Percentiles rank a stretch among this genome's conserved stretches.
These are phyloP conservation scores for Podaxis sp. DNA, from an alignment of 768 basidiomycete genomes.

Conservation along the genomic window DNA sequence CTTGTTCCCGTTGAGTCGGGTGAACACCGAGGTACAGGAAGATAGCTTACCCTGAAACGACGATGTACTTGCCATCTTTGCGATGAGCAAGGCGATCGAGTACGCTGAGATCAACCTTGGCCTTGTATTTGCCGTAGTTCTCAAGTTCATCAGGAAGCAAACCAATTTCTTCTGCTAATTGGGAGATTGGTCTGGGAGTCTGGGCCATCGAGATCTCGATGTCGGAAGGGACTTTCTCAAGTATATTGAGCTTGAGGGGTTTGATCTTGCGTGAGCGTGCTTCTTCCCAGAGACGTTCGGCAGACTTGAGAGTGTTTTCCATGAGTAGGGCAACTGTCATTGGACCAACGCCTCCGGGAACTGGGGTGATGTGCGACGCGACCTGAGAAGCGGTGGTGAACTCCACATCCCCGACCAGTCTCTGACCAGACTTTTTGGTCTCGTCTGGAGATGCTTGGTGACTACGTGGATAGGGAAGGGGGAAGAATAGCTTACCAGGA, in stretches of 20 bases:
- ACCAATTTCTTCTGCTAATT: constrained; percentile 88
- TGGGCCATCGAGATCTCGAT: constrained; percentile 97
- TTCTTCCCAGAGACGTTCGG: constrained; percentile 77
- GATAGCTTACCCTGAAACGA: constrained; percentile 78
- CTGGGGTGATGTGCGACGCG: constrained; percentile 93
- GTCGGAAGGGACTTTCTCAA: constrained; percentile 90
- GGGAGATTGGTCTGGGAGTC: constrained; percentile 83
- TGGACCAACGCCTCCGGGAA: constrained; percentile 99
- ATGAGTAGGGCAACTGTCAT: constrained; percentile 99
- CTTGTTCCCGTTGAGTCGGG: constrained; percentile 33
- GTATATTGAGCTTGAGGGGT: constrained; percentile 76
- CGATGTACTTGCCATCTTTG: constrained; percentile 93
- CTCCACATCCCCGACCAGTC: constrained; percentile 95
- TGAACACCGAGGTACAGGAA: not conserved
- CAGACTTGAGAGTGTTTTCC: constrained; percentile 88
- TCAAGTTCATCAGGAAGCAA: constrained; percentile 85
- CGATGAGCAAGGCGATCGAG: constrained; percentile 83
- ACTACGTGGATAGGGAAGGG: not conserved
- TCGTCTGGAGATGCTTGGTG: constrained; percentile 48
- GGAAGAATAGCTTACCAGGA: constrained; percentile 52
- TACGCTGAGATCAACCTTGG: constrained; percentile 91
- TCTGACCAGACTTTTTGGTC: constrained; percentile 92
- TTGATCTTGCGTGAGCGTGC: constrained; percentile 65
- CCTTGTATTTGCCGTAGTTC: constrained; percentile 94
- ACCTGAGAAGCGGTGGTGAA: constrained; percentile 72